These are phyloP conservation scores for Exobasidium cylindrosporum DNA, from an alignment of 1,284 basidiomycete genomes.

Conservation along the genomic window DNA sequence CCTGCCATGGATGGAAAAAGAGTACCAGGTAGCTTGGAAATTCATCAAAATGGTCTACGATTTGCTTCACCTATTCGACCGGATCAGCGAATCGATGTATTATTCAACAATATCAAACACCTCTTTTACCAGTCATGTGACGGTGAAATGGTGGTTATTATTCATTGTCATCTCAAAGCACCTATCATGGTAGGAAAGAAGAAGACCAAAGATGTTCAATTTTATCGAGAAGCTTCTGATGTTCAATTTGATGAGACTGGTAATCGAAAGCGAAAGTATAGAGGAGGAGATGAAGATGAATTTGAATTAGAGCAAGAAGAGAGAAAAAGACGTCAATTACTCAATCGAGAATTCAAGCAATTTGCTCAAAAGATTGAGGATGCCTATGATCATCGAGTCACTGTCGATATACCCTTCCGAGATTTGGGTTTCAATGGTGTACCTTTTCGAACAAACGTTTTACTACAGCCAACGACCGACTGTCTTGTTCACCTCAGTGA, in stretches of 20 bases:
- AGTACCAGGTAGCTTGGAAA: conserved; percentile 86
- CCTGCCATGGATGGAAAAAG: conserved; percentile 91
- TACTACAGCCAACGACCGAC: conserved; percentile 93
- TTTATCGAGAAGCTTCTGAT: conserved; percentile 96
- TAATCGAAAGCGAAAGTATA: conserved; percentile 94
- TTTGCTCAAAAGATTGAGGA: conserved; percentile 93
- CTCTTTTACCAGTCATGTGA: conserved; percentile 99
- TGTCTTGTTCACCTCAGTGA: conserved; percentile 94
- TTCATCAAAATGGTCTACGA: conserved; percentile 93
- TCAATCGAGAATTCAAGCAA: conserved; percentile 92
- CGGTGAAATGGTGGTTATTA: conserved; percentile 87
- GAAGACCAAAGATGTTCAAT: conserved; percentile 97
- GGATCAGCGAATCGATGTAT: conserved; percentile 59
- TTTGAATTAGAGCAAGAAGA: conserved; percentile 99
- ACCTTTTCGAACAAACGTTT: conserved; percentile 89
- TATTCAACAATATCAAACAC: conserved; percentile 98
- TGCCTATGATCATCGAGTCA: conserved; percentile 73
- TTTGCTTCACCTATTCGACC: conserved; percentile 71
- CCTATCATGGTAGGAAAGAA: conserved; percentile 99
- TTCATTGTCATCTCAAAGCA: conserved; percentile 88
- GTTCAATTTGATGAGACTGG: conserved; percentile 98
- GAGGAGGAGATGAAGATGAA: conserved; percentile 98
- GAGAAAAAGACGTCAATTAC: conserved; percentile 76
- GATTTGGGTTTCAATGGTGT: conserved; percentile 97
- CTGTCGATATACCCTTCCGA: conserved; percentile 93